These are phyloP conservation scores for Moesziomyces globuligerus DNA, from an alignment of 1,284 basidiomycete genomes.

Conservation along the genomic window DNA sequence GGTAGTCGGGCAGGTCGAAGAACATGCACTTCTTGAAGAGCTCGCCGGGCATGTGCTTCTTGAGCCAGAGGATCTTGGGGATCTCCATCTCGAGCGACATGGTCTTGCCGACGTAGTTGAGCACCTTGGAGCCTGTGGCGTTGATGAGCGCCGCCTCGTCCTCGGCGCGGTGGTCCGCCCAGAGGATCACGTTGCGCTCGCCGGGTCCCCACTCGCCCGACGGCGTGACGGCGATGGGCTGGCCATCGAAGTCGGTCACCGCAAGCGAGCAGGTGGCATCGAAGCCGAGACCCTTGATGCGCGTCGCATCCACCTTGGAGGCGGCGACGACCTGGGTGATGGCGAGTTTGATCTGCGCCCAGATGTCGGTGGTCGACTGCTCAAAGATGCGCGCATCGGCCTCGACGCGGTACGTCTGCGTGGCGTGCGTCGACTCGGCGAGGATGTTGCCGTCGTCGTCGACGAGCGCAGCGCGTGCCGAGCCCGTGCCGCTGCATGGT, in stretches of 20 bases:
- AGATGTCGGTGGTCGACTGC: slow-evolving; percentile 78
- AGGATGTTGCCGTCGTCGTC: slow-evolving; percentile 79
- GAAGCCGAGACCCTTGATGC: slow-evolving; percentile 90
- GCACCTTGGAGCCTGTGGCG: slow-evolving; percentile 80
- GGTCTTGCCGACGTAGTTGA: slow-evolving; percentile 93
- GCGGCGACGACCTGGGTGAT: slow-evolving; percentile 77
- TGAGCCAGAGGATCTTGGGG: slow-evolving; percentile 95
- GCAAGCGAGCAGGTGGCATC: slow-evolving; percentile 97
- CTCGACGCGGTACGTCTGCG: slow-evolving; percentile 83
- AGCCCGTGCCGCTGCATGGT: slow-evolving; percentile 82
- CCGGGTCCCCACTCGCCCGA: slow-evolving; percentile 30
- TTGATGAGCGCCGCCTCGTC: slow-evolving; percentile 92
- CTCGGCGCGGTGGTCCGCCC: slow-evolving; percentile 85
- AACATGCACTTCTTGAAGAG: slow-evolving; percentile 87
- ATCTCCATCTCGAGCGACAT: slow-evolving; percentile 76
- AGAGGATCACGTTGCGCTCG: slow-evolving; percentile 60
- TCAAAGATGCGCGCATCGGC: slow-evolving; percentile 92
- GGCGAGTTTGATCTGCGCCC: slow-evolving; percentile 79
- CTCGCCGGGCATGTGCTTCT: slow-evolving; percentile 81
- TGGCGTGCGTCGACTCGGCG: slow-evolving; percentile 81
- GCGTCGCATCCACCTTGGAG: slow-evolving; percentile 74
- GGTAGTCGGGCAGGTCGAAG: slow-evolving; percentile 96
- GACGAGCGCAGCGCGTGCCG: slow-evolving; percentile 86
- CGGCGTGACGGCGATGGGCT: slow-evolving; percentile 81
- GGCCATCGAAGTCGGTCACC: slow-evolving; percentile 77